These are phyloP conservation scores for Sporothrix dimorphospora DNA, from an alignment of 2,329 filamentous ascomycete genomes.

Conservation along the genomic window DNA sequence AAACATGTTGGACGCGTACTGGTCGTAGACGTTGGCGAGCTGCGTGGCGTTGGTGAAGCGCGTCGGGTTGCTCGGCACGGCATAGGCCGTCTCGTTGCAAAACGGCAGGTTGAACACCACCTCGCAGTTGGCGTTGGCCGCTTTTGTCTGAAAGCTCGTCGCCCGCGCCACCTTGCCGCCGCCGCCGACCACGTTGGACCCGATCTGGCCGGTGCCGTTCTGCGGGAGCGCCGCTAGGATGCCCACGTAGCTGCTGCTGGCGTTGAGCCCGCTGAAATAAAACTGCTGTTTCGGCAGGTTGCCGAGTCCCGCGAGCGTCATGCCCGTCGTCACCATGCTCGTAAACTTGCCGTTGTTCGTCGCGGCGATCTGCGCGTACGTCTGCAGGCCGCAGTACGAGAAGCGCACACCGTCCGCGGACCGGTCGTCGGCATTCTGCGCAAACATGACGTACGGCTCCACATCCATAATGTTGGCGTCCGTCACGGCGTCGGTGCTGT, in stretches of 20 bases:
- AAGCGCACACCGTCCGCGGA: constrained; percentile 70
- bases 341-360: constrained; percentile 56
- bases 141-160: constrained; percentile 77
- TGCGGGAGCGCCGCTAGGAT: constrained; percentile 74
- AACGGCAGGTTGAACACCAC: constrained; percentile 86
- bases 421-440: constrained; percentile 61
- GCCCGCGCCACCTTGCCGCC: constrained; percentile 75
- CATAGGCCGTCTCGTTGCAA: constrained; percentile 86
- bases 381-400: constrained; percentile 80
- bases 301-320: constrained; percentile 69
- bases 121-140: constrained; percentile 68
- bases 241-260: constrained; percentile 70
- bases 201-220: constrained; percentile 53
- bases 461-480: constrained; percentile 58
- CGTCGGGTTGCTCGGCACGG: constrained; percentile 78
- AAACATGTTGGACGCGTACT: constrained; percentile 70
- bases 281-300: constrained; percentile 84
- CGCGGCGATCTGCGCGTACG: constrained; percentile 64
- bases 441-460: constrained; percentile 78
- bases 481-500: constrained; percentile 49
- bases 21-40: constrained; percentile 77
- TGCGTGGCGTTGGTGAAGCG: constrained; percentile 61
- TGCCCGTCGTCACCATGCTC: constrained; percentile 58
- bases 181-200: constrained; percentile 57
- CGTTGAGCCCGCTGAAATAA: constrained; percentile 74